These are phyloP conservation scores for Lathyrus tuberosus DNA, from an alignment of 306 rosid genomes.

Conservation along the genomic window DNA sequence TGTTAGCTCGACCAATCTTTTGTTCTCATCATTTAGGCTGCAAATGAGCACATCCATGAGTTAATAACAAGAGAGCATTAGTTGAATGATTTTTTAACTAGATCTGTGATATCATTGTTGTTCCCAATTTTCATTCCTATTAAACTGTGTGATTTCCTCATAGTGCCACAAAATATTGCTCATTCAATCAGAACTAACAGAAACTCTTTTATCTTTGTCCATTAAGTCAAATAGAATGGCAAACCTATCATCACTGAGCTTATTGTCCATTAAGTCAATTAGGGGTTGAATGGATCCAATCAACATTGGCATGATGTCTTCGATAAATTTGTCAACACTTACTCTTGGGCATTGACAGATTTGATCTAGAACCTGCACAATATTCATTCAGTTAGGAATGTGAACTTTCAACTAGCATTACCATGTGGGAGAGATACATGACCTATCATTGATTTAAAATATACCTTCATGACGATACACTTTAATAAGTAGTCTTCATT, in stretches of 20 bases:
- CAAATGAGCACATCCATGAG: too few relatives aligned
- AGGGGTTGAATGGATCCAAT: constrained; percentile 19
- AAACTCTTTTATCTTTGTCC: too few relatives aligned
- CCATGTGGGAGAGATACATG: neutral
- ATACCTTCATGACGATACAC: constrained; percentile 31
- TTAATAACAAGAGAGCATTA: too few relatives aligned
- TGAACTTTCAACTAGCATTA: neutral
- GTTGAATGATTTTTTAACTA: too few relatives aligned
- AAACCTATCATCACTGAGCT: neutral
- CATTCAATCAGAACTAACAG: too few relatives aligned
- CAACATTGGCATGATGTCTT: constrained; percentile 14
- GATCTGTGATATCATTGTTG: too few relatives aligned
- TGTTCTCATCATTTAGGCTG: too few relatives aligned
- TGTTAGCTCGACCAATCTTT: too few relatives aligned
- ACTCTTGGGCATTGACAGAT: constrained; percentile 20
- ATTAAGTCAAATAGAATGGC: too few relatives aligned
- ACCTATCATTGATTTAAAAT: neutral
- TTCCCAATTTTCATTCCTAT: too few relatives aligned
- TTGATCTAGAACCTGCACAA: constrained; percentile 39
- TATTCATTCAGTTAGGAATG: constrained; percentile 12
- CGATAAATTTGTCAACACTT: neutral
- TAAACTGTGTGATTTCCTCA: too few relatives aligned
- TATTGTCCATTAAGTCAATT: neutral
- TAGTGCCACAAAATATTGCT: too few relatives aligned
- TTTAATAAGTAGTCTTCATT: neutral